These are phyloP conservation scores for Melastoma malabathricum DNA, from an alignment of 345 rosid genomes.

Conservation along the genomic window DNA sequence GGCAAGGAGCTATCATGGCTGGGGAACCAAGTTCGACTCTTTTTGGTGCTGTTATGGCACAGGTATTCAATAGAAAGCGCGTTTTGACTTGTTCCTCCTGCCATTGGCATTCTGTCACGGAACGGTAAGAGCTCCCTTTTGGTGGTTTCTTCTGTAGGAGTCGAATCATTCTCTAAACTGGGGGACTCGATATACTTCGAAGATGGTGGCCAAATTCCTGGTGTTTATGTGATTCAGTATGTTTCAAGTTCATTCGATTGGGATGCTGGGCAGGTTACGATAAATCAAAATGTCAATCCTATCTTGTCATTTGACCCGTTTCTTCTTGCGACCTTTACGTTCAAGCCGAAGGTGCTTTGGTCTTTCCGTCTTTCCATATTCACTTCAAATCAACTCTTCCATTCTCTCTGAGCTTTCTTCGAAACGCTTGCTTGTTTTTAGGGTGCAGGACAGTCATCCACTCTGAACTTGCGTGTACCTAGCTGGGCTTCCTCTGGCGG, in stretches of 20 bases:
- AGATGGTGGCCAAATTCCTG: conserved; percentile 48
- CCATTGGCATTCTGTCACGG: no score
- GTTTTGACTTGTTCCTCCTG: neutral
- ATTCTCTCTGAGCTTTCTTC: neutral
- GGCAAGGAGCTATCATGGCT: conserved; percentile 57
- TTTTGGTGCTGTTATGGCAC: conserved; percentile 99
- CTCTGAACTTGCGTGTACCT: conserved; percentile 68
- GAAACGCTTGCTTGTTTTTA: conserved; percentile 10
- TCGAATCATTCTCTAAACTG: conserved; percentile 83
- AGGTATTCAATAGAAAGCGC: conserved; percentile 23
- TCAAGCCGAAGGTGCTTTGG: conserved; percentile 36
- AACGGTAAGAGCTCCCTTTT: no score
- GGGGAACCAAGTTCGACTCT: conserved; percentile 63
- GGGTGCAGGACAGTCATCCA: conserved; percentile 34
- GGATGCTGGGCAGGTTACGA: conserved; percentile 36
- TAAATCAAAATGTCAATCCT: conserved; percentile 57
- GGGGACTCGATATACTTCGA: conserved; percentile 93
- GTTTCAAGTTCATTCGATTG: conserved; percentile 67
- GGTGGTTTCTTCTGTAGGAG: conserved; percentile 21
- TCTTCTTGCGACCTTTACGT: conserved; percentile 35
- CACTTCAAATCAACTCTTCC: neutral
- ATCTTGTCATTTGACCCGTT: conserved; percentile 54
- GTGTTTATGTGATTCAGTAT: conserved; percentile 68
- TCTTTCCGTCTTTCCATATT: neutral
- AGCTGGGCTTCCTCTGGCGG: conserved; percentile 54